These are phyloP conservation scores for Hysterium pulicare DNA, from an alignment of 2,329 filamentous ascomycete genomes.

Conservation along the genomic window DNA sequence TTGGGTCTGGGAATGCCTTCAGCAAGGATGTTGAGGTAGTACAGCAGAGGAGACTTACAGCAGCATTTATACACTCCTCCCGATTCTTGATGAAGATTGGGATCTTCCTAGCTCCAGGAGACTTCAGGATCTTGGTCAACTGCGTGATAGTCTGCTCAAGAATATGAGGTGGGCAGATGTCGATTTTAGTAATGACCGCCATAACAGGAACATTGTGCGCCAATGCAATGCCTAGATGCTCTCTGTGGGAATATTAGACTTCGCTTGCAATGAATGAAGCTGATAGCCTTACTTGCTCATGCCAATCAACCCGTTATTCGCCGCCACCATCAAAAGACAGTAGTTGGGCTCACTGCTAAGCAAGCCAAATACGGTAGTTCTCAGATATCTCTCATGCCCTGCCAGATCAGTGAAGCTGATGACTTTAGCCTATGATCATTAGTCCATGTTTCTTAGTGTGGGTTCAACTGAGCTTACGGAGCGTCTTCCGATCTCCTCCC, in stretches of 20 bases:
- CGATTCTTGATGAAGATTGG: slow-evolving; percentile 91
- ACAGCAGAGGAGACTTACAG: slow-evolving; percentile 36
- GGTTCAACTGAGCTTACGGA: slow-evolving; percentile 50
- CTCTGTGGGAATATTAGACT: slow-evolving; percentile 41
- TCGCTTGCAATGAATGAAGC: background rate
- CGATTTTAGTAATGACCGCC: slow-evolving; percentile 97
- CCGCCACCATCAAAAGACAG: slow-evolving; percentile 95
- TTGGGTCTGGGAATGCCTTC: slow-evolving; percentile 56
- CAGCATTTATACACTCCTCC: slow-evolving; percentile 91
- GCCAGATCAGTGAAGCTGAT: slow-evolving; percentile 95
- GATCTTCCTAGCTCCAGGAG: slow-evolving; percentile 88
- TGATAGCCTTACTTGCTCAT: slow-evolving; percentile 70
- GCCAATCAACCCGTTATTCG: slow-evolving; percentile 93
- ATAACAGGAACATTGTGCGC: slow-evolving; percentile 96
- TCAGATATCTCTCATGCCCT: slow-evolving; percentile 90
- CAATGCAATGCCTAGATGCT: slow-evolving; percentile 91
- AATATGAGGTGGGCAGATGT: slow-evolving; percentile 95
- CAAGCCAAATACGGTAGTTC: slow-evolving; percentile 94
- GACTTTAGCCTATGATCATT: slow-evolving; percentile 65
- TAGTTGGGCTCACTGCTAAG: slow-evolving; percentile 95
- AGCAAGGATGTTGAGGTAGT: background rate
- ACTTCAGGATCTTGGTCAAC: slow-evolving; percentile 89
- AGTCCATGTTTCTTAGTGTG: slow-evolving; percentile 7
- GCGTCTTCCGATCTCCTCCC: slow-evolving; percentile 95
- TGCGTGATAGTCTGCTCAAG: slow-evolving; percentile 89